phyloP scores from a whole-genome alignment of 2,329 filamentous ascomycete species.

The Helicocarpus griseus region DNA sequence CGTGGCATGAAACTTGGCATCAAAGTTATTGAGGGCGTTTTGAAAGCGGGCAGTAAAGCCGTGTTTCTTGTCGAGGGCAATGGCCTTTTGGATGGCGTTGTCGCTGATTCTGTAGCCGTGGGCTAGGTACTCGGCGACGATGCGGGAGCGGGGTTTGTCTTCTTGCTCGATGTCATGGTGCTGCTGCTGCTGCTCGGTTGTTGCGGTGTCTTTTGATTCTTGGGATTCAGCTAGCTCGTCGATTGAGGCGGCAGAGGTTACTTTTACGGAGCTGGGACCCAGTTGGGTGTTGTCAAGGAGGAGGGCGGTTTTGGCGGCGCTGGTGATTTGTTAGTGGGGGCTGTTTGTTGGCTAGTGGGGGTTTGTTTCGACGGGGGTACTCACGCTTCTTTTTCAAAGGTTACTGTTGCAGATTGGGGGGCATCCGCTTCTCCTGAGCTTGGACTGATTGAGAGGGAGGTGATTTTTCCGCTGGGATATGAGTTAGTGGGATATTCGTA shows the following conservation, averaged over 20 bases:
- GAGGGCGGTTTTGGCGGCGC: conserved; percentile 87
- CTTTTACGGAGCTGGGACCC: conserved; percentile 64
- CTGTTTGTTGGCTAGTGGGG: background rate
- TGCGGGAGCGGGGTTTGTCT: conserved; percentile 90
- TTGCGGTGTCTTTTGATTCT: conserved; percentile 43
- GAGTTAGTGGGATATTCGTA: conserved; percentile 13
- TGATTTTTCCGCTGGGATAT: conserved; percentile 74
- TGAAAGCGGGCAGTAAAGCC: conserved; percentile 76
- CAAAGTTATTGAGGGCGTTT: conserved; percentile 62
- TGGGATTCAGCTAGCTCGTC: conserved; percentile 55
- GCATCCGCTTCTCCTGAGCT: conserved; percentile 45
- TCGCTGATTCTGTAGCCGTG: conserved; percentile 82
- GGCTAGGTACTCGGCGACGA: conserved; percentile 91
- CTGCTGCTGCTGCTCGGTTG: conserved; percentile 33
- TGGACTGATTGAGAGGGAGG: conserved; percentile 64
- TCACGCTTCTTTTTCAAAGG: conserved; percentile 86
- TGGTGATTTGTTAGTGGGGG: conserved; percentile 14
- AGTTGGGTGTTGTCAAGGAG: conserved; percentile 96
- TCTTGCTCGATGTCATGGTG: conserved; percentile 76
- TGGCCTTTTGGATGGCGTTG: conserved; percentile 67
- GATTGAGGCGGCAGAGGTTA: conserved; percentile 60
- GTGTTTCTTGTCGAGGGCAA: conserved; percentile 83
- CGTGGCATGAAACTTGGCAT: conserved; percentile 76
- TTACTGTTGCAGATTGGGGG: conserved; percentile 78
- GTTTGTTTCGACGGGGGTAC: conserved; percentile 11